Evolutionary conservation across 768 basidiomycete species (phyloP).

Genomic region (Cyclocybe cylindracea): DNA sequence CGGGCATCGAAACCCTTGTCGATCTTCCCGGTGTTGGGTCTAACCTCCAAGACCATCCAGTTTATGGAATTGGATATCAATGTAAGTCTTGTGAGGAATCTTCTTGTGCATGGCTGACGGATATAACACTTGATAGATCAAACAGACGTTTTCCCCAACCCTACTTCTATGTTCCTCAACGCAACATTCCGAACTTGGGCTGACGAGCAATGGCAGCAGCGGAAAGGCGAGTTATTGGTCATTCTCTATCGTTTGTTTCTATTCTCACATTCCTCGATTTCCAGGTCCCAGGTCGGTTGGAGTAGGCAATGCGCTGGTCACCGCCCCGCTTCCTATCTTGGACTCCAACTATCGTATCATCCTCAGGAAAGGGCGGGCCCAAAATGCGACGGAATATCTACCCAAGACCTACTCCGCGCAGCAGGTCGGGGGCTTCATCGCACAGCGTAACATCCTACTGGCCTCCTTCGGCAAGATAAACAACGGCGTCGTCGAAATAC

Average conservation of each 20-base stretch:
- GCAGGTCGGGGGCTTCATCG: conserved; percentile 5
- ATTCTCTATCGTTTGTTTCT: not conserved
- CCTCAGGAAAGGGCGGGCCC: conserved; percentile 5
- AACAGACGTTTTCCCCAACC: conserved; percentile 8
- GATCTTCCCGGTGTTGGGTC: no score
- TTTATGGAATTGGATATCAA: not conserved
- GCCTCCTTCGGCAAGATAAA: conserved; percentile 6
- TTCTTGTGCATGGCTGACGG: no score
- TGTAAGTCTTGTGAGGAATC: not conserved
- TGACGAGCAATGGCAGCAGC: conserved; percentile 4
- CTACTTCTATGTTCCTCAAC: conserved; percentile 1
- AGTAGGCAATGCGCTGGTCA: conserved; percentile 9
- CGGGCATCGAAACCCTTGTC: no score
- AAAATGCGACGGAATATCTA: conserved; percentile 6
- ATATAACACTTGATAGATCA: not conserved
- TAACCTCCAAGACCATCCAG: not conserved
- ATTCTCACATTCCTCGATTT: not conserved
- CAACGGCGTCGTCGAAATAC: conserved; percentile 9
- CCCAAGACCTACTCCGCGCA: conserved; percentile 7
- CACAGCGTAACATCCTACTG: conserved; percentile 4
- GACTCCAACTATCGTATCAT: conserved; percentile 1
- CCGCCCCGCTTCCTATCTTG: not conserved
- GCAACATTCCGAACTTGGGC: conserved; percentile 7
- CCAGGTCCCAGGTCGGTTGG: conserved; percentile 7
- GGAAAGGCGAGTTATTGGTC: conserved; percentile 4